These are phyloP conservation scores for Magnusiomyces suaveolens DNA, from an alignment of 1,139 yeast species.

Conservation along the genomic window DNA sequence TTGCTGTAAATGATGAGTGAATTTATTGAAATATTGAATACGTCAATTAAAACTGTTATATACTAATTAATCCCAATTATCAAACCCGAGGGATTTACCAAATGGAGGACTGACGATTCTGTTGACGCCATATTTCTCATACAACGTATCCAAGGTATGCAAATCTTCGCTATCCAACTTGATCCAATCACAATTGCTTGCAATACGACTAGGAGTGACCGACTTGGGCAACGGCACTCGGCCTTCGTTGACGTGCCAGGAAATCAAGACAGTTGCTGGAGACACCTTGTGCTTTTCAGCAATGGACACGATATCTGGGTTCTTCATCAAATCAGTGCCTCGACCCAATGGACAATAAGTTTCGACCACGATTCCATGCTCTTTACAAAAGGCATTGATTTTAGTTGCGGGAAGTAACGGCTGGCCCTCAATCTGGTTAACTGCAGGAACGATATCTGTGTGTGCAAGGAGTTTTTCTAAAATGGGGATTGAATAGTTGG, in stretches of 20 bases:
- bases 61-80: not conserved
- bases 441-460: slow-evolving; percentile 52
- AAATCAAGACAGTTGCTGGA: slow-evolving; percentile 53
- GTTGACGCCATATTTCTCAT: slow-evolving; percentile 39
- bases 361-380: slow-evolving; percentile 50
- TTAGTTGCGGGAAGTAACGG: slow-evolving; percentile 66
- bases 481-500: slow-evolving; percentile 56
- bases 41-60: too few species aligned
- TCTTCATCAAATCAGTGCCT: slow-evolving; percentile 53
- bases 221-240: slow-evolving; percentile 72
- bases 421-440: slow-evolving; percentile 66
- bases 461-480: slow-evolving; percentile 41
- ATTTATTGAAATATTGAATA: too few species aligned
- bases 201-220: slow-evolving; percentile 51
- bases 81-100: slow-evolving; percentile 13
- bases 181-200: slow-evolving; percentile 45
- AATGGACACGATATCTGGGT: slow-evolving; percentile 40
- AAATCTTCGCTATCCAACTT: slow-evolving; percentile 50
- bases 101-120: slow-evolving; percentile 41
- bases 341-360: slow-evolving; percentile 76
- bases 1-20: too few species aligned
- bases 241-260: slow-evolving; percentile 67
- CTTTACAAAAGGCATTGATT: slow-evolving; percentile 44
- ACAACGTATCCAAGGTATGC: slow-evolving; percentile 39
- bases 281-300: slow-evolving; percentile 49